Conservation (phyloP, 2,329 filamentous ascomycete species). For the Aspergillus fijiensis region DNA sequence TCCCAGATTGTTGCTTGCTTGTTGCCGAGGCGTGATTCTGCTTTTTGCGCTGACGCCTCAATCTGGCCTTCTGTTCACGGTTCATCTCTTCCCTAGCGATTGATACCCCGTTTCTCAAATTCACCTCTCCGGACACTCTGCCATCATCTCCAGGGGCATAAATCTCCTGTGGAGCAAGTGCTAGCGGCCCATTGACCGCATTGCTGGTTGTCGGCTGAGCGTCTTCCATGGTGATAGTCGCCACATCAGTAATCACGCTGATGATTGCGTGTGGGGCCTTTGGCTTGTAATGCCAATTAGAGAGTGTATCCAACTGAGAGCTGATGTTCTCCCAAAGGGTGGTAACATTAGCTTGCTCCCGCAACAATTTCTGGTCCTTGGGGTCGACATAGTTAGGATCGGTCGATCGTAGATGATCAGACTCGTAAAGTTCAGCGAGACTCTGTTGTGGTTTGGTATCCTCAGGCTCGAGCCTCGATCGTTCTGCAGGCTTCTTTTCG, state of each 20-base stretch:
- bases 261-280: constrained; percentile 78
- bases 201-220: constrained; percentile 81
- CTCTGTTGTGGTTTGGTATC: constrained; percentile 85
- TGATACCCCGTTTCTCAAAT: constrained; percentile 74
- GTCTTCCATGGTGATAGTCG: constrained; percentile 93
- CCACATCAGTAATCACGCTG: constrained; percentile 84
- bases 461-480: constrained; percentile 76
- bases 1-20: constrained; percentile 47
- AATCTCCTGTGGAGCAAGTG: constrained; percentile 90
- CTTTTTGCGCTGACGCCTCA: constrained; percentile 81
- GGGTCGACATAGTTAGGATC: constrained; percentile 80
- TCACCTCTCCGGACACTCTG: constrained; percentile 65
- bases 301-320: constrained; percentile 80
- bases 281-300: constrained; percentile 93
- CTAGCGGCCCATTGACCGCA: constrained; percentile 57
- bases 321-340: constrained; percentile 78
- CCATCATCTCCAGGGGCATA: constrained; percentile 76
- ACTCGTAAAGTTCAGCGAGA: constrained; percentile 90
- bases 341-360: constrained; percentile 80
- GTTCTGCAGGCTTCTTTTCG: constrained; percentile 61
- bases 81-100: constrained; percentile 82
- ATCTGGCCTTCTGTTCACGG: constrained; percentile 76
- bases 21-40: constrained; percentile 59
- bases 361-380: constrained; percentile 76
- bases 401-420: constrained; percentile 76